These are phyloP conservation scores for Verbascum thapsus DNA, from an alignment of 257 asterid genomes.

Conservation along the genomic window DNA sequence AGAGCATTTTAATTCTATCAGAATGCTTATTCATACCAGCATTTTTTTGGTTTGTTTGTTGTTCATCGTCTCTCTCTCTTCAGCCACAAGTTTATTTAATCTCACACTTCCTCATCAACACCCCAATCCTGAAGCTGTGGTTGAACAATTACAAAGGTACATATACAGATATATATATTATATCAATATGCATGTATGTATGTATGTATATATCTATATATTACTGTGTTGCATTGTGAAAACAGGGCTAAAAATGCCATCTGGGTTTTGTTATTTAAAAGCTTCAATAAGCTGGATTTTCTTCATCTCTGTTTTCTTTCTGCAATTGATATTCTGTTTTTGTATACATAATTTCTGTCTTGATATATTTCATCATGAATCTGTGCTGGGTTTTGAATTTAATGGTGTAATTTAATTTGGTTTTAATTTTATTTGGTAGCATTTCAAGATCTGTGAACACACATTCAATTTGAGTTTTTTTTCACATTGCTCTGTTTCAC, in stretches of 20 bases:
- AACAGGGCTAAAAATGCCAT: slow-evolving; percentile 21
- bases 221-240: slow-evolving; percentile 20
- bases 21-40: slow-evolving; percentile 54
- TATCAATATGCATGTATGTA: neutral
- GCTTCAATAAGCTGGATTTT: slow-evolving; percentile 29
- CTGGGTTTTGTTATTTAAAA: slow-evolving; percentile 26
- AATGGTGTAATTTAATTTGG: neutral
- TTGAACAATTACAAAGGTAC: slow-evolving; percentile 73
- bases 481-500: slow-evolving; percentile 26
- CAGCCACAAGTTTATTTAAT: slow-evolving; percentile 40
- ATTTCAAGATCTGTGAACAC: slow-evolving; percentile 11
- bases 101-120: slow-evolving; percentile 85
- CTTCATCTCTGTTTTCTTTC: too few species aligned
- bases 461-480: slow-evolving; percentile 16
- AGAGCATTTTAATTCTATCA: slow-evolving; percentile 30
- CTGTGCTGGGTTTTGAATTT: slow-evolving; percentile 13
- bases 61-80: slow-evolving; percentile 37
- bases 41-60: slow-evolving; percentile 52
- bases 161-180: neutral
- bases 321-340: too few species aligned
- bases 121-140: slow-evolving; percentile 91
- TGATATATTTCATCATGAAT: too few species aligned
- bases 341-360: too few species aligned
- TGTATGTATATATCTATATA: neutral
- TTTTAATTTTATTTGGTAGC: neutral